These are phyloP conservation scores for Psidium guajava DNA, from an alignment of 345 rosid genomes.

Conservation along the genomic window DNA sequence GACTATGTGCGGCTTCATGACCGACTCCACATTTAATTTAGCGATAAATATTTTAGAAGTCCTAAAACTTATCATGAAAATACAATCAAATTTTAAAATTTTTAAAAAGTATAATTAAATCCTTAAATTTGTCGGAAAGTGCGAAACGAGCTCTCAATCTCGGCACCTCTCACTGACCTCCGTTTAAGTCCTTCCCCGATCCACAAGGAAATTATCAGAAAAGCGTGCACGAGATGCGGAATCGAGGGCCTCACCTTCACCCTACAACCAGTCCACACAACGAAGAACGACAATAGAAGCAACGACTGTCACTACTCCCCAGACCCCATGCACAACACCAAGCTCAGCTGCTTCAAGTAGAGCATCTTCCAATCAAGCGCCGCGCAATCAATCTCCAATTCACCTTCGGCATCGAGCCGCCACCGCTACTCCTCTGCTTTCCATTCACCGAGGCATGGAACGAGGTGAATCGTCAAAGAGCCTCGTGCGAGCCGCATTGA, in stretches of 20 bases:
- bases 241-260: background rate
- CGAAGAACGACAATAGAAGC: background rate
- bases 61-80: too few relatives aligned
- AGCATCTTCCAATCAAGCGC: constrained; percentile 20
- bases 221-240: constrained; percentile 28
- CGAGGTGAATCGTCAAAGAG: too few relatives aligned
- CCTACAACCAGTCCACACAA: background rate
- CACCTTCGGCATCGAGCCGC: background rate
- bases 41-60: too few relatives aligned
- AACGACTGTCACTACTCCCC: constrained; percentile 7
- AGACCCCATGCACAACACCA: constrained; percentile 14
- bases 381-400: background rate
- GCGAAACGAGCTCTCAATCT: background rate
- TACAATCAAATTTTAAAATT: too few relatives aligned
- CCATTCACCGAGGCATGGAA: too few relatives aligned
- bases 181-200: constrained; percentile 44
- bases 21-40: too few relatives aligned
- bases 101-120: too few relatives aligned
- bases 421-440: too few relatives aligned
- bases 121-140: too few relatives aligned
- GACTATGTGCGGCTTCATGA: too few relatives aligned
- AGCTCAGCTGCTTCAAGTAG: constrained; percentile 66
- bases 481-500: too few relatives aligned
- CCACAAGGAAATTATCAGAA: constrained; percentile 38
- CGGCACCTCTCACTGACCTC: background rate